Evolutionary conservation across 306 rosid species (phyloP), one percentile per base, ranked within the genome.

Genomic region (Dalbergia cultrata): DNA sequence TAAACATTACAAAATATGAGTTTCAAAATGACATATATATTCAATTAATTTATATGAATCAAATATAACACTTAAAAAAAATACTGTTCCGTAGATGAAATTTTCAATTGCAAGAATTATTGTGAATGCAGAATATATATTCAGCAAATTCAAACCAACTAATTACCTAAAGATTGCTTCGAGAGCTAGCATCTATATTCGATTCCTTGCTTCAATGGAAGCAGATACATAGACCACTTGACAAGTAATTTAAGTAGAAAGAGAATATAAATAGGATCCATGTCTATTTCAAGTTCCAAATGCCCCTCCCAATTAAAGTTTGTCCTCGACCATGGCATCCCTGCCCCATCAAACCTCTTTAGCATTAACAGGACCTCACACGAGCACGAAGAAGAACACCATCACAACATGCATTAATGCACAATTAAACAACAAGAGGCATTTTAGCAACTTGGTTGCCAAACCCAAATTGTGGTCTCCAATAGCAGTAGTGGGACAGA

Each of bases 261-360:
- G 53, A 53, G 19, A 26, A 53, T n/a, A 9, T 33, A 17, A 43
- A 10, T 33, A 26, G 11, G 9, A 64, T 6, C 58, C 14, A 0
- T 52, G 1, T 8, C 5, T 77, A 13, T 13, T 35, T 49, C 2
- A 45, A 21, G 43, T 47, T 37, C 7, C 57, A 37, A 37, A 58
- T 67, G 54, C 19, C 47, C 7, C 22, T 22, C 13, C 13, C 19
- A 52, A 41, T 26, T 1, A 26, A 26, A 26, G 31, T 26, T 26
- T 26, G 31, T 8, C 14, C n/a, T 45, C 49, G 7, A 61, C 62
- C 50, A 89, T 86, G 92, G 77, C 87, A 67, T 86, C 86, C 5
- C 65, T 82, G 3, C 67, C 78, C 67, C 82, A 14, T 14, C 18
- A 81, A 82, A 41, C 58, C 73, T 60, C 21, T 67, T 9, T 16